Conservation (phyloP, 1,284 basidiomycete genomes). For the Stygiomarasmius scandens region DNA sequence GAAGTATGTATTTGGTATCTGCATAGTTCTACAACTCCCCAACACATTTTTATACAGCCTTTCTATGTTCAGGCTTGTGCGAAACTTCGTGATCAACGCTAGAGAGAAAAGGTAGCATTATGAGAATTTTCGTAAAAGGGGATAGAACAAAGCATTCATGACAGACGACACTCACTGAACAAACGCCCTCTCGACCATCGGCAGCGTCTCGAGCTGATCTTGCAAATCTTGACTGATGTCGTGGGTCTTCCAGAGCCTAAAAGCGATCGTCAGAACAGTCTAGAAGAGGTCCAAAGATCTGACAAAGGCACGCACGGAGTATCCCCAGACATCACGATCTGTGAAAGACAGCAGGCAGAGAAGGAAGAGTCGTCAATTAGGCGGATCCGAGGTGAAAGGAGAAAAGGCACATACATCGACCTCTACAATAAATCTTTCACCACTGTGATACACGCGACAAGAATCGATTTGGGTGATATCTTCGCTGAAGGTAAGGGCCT, state of each 20-base stretch:
- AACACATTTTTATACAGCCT: neutral
- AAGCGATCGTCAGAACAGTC: too few species aligned
- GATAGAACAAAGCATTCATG: too few species aligned
- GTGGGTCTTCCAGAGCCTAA: conserved; percentile 62
- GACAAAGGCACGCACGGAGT: neutral
- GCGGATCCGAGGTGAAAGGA: conserved; percentile 8
- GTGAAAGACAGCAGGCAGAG: neutral
- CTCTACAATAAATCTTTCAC: conserved; percentile 7
- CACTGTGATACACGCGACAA: conserved; percentile 77
- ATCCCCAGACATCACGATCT: conserved; percentile 8
- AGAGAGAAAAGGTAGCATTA: neutral
- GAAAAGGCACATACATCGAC: conserved; percentile 43
- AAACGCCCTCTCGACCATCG: conserved; percentile 69
- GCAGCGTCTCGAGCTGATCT: conserved; percentile 74
- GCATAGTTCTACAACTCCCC: too few species aligned
- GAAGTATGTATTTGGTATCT: too few species aligned
- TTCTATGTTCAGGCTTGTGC: conserved; percentile 7
- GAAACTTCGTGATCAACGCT: conserved; percentile 9
- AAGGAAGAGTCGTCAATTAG: neutral
- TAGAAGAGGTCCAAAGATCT: neutral
- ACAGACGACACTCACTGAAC: conserved; percentile 47
- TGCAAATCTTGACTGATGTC: conserved; percentile 74
- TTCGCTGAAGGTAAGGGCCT: conserved; percentile 85
- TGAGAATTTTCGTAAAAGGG: too few species aligned
- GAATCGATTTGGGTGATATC: conserved; percentile 89